Evolutionary conservation across 345 rosid genomes (phyloP).

Genomic region (Gossypium stocksii): DNA sequence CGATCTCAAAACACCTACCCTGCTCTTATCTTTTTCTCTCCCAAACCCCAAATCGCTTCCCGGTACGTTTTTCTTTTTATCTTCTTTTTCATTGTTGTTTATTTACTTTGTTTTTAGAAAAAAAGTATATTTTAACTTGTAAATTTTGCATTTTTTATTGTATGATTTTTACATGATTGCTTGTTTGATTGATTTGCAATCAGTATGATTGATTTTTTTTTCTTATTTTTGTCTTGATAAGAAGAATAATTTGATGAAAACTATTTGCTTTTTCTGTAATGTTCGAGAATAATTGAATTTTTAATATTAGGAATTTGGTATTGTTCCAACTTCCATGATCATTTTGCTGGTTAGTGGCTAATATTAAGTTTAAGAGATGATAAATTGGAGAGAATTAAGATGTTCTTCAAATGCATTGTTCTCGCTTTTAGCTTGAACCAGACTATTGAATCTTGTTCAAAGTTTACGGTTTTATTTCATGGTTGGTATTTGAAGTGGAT

Average conservation of each 20-base stretch:
- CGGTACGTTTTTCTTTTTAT: slow-evolving; percentile 23
- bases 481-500: neutral
- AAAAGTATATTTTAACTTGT: neutral
- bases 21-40: slow-evolving; percentile 50
- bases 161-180: neutral
- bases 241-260: neutral
- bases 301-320: neutral
- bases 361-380: neutral
- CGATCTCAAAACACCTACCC: slow-evolving; percentile 41
- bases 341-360: neutral
- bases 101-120: neutral
- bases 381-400: neutral
- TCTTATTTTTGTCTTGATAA: no score
- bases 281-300: neutral
- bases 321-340: neutral
- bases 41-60: slow-evolving; percentile 36
- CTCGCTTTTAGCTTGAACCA: neutral
- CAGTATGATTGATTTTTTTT: neutral
- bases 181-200: neutral
- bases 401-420: neutral
- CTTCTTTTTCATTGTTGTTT: neutral
- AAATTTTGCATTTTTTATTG: neutral
- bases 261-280: neutral
- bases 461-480: neutral
- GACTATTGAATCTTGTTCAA: neutral